phyloP scores from a whole-genome alignment of 1,284 basidiomycete genomes.

The Trichosporon sp. region DNA sequence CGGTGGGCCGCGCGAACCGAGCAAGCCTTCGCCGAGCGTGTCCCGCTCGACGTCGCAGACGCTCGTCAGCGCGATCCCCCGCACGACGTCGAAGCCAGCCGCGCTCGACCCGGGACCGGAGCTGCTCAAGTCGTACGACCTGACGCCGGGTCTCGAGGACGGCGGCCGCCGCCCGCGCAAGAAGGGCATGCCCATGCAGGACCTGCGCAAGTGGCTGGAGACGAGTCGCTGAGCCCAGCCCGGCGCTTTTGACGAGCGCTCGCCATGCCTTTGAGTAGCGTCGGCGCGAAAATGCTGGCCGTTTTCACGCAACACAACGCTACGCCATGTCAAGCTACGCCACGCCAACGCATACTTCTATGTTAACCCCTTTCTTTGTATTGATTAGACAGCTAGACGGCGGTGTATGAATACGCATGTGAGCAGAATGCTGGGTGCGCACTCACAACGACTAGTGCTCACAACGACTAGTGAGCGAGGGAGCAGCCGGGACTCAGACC shows the following conservation, averaged over 20 bases:
- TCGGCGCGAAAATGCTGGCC: not conserved
- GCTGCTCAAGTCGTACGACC: constrained; percentile 11
- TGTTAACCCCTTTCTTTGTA: too few relatives aligned
- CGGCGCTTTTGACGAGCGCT: too few relatives aligned
- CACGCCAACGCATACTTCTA: too few relatives aligned
- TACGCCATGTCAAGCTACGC: too few relatives aligned
- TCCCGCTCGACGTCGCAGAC: not conserved
- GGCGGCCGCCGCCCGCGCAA: constrained; percentile 18
- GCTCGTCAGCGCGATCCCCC: not conserved
- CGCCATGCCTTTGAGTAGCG: not conserved
- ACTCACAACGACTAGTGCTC: too few relatives aligned
- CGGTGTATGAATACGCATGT: too few relatives aligned
- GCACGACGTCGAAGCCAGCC: not conserved
- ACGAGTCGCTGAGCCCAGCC: too few relatives aligned
- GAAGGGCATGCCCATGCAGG: constrained; percentile 18
- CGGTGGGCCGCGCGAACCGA: not conserved
- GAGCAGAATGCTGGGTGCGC: too few relatives aligned
- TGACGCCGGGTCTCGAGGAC: constrained; percentile 19
- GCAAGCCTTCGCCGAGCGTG: not conserved
- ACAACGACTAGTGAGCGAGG: too few relatives aligned
- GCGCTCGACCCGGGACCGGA: not conserved
- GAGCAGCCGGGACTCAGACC: too few relatives aligned
- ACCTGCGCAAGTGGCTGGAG: constrained; percentile 21
- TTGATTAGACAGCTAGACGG: too few relatives aligned
- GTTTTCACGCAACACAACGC: too few relatives aligned